Conservation (phyloP, 331 rosid genomes). For the Pyrus hybrid region DNA sequence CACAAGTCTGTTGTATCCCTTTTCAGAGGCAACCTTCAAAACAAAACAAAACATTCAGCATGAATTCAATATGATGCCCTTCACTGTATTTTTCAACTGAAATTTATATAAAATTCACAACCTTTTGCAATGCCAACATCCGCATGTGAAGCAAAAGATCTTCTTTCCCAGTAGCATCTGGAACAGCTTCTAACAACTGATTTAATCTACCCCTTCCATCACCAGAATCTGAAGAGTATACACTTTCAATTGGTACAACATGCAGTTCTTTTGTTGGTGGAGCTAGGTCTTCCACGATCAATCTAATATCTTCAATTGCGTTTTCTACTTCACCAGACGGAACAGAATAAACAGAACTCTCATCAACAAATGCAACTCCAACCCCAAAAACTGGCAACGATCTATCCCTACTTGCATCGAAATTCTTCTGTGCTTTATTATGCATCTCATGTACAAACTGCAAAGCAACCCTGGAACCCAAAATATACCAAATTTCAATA, state of each 20-base stretch:
- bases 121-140: conserved; percentile 63
- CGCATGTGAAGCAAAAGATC: conserved; percentile 60
- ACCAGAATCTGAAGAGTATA: conserved; percentile 40
- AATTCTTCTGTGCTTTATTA: conserved; percentile 63
- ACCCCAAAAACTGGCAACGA: conserved; percentile 79
- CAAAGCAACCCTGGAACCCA: conserved; percentile 30
- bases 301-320: conserved; percentile 33
- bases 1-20: conserved; percentile 76
- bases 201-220: conserved; percentile 43
- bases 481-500: background rate
- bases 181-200: conserved; percentile 33
- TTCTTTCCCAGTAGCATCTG: conserved; percentile 76
- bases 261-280: conserved; percentile 54
- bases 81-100: background rate
- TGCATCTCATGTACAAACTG: conserved; percentile 51
- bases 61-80: background rate
- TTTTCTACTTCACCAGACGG: conserved; percentile 32
- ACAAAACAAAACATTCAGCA: conserved; percentile 1
- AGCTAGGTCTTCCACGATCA: conserved; percentile 43
- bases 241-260: conserved; percentile 55
- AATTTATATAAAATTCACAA: conserved; percentile 13
- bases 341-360: conserved; percentile 38
- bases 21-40: conserved; percentile 50
- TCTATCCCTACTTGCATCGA: conserved; percentile 73
- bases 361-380: conserved; percentile 81